Evolutionary conservation across 2,329 filamentous ascomycete genomes (phyloP).

Genomic region (Pseudohalonectria lignicola): DNA sequence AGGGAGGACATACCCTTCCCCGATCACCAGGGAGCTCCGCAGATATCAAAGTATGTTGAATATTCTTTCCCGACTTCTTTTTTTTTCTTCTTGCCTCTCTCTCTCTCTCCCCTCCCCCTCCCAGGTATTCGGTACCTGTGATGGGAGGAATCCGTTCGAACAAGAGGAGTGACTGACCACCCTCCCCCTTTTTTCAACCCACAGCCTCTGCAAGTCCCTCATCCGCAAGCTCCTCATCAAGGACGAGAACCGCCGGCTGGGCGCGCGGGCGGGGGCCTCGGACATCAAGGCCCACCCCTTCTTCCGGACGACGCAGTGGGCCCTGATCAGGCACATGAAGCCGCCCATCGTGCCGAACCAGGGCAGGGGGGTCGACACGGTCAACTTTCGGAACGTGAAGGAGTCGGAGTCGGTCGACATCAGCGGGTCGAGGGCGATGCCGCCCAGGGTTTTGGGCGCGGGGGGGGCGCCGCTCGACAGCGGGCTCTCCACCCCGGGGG

Average conservation of each 20-base stretch:
- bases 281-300: slow-evolving; percentile 96
- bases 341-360: slow-evolving; percentile 92
- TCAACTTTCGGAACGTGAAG: slow-evolving; percentile 97
- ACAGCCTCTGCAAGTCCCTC: slow-evolving; percentile 85
- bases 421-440: slow-evolving; percentile 42
- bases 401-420: slow-evolving; percentile 93
- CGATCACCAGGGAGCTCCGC: slow-evolving; percentile 71
- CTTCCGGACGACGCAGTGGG: slow-evolving; percentile 94
- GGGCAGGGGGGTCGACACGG: slow-evolving; percentile 80
- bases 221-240: slow-evolving; percentile 97
- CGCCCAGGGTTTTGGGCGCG: slow-evolving; percentile 32
- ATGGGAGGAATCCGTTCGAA: too few relatives aligned
- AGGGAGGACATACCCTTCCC: slow-evolving; percentile 94
- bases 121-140: slow-evolving; percentile 6
- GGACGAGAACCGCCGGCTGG: slow-evolving; percentile 86
- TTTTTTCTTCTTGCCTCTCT: not conserved
- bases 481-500: slow-evolving; percentile 73
- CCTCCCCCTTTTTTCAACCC: not conserved
- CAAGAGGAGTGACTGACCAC: slow-evolving; percentile 3
- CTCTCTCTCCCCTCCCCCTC: not conserved
- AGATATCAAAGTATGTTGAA: slow-evolving; percentile 75
- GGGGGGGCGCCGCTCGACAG: slow-evolving; percentile 74
- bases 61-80: not conserved
- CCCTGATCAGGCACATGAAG: slow-evolving; percentile 92
- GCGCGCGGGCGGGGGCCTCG: slow-evolving; percentile 87